Evolutionary conservation across 495 filamentous ascomycete genomes (phyloP), one percentile per base, ranked within the genome.

Genomic region (Filosporella fistucella): DNA sequence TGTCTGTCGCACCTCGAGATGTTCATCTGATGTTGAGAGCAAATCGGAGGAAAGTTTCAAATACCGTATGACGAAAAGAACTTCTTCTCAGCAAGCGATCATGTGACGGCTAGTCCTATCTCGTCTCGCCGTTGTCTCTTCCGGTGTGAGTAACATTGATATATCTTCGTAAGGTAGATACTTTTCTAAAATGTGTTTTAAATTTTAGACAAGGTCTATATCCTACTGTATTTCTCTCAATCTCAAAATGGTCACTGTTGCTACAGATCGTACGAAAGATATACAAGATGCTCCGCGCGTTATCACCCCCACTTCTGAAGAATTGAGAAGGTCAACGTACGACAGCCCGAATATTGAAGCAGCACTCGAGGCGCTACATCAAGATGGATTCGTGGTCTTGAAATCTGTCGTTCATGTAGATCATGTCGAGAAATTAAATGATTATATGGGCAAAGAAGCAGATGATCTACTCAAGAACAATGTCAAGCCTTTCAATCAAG

Each of bases 341-440:
- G 47, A 52, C 23, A 43, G 18, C 16, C 20, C 26, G 1, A 63
- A 60, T 42, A 49, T 63, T 14, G 45, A 56, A 17, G 42, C 55
- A 37, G 47, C 47, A 12, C 48, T 60, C 10, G 57, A 57, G 25
- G 57, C 54, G 20, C 42, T 63, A 9, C 49, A 56, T 45, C 57
- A 63, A 45, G 60, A 60, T 49, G 60, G 58, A 1, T 54, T 63
- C 24, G 57, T 63, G 3, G 53, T 60, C 12, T 43, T 63, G n/a
- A 57, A 57, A 17, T 45, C 25, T 18, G 58, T 63, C 9, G 55
- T 63, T 21, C 46, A 60, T 51, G 44, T 55, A 12, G 50, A 36
- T 17, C 58, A 59, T 49, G 43, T 61, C 14, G 47, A 59, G 11
- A 25, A 48, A 13, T 20, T 63, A 3, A 58, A 56, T 32, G 52